phyloP scores from a whole-genome alignment of 257 asterid genomes.

The Solanum commersonii region DNA sequence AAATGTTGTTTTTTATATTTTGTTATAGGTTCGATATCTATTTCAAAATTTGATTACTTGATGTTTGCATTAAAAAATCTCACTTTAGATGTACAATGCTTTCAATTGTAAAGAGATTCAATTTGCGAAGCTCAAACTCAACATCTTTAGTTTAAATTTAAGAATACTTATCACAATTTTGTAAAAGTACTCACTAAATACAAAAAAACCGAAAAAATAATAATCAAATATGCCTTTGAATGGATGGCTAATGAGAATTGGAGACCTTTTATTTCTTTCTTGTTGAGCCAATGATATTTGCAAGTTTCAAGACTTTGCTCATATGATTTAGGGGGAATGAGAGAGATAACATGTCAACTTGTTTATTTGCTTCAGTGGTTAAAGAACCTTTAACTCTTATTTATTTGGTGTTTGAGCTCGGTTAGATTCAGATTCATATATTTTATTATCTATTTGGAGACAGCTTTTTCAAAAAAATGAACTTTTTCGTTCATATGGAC shows the following conservation, averaged over 20 bases:
- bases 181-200: no score
- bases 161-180: neutral
- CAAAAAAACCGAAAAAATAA: no score
- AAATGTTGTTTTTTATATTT: neutral
- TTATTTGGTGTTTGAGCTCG: accelerated
- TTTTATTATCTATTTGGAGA: no score
- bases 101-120: accelerated
- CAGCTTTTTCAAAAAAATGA: no score
- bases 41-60: neutral
- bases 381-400: accelerated
- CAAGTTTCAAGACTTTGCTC: neutral
- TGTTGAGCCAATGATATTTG: neutral
- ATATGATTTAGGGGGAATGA: neutral
- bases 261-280: neutral
- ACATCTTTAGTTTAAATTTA: neutral
- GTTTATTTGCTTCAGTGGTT: neutral
- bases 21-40: neutral
- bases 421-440: no score
- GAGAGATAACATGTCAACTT: neutral
- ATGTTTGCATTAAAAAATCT: neutral
- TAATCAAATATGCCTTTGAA: no score
- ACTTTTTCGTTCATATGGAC: neutral
- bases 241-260: neutral
- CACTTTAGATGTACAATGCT: neutral
- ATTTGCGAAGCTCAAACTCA: neutral